These are phyloP conservation scores for Trametes sanguinea DNA, from an alignment of 768 basidiomycete species.

Conservation along the genomic window DNA sequence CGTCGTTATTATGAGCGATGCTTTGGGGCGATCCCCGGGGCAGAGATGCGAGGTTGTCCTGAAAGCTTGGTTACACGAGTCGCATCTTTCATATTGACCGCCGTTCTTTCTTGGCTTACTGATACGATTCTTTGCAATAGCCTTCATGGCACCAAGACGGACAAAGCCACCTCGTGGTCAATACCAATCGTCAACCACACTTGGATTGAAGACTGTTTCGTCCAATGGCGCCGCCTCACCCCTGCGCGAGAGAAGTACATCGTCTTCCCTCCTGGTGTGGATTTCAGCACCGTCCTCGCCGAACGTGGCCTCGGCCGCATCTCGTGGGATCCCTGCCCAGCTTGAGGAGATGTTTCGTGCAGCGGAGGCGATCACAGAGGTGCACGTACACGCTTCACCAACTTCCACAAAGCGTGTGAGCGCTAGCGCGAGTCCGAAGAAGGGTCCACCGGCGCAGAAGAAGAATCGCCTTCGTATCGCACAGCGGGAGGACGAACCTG, in stretches of 20 bases:
- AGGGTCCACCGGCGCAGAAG: background rate
- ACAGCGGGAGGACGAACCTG: constrained; percentile 16
- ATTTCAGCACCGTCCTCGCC: constrained; percentile 53
- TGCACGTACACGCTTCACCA: background rate
- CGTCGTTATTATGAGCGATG: background rate
- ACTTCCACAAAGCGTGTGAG: constrained; percentile 11
- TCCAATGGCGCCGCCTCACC: constrained; percentile 73
- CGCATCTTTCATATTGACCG: too few relatives aligned
- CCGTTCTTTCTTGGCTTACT: too few relatives aligned
- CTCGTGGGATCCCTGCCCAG: constrained; percentile 31
- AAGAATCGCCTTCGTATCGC: background rate
- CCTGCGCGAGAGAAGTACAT: constrained; percentile 69
- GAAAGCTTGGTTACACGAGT: too few relatives aligned
- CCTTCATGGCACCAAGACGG: constrained; percentile 52
- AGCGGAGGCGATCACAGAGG: constrained; percentile 25
- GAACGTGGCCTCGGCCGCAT: constrained; percentile 31
- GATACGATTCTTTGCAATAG: constrained; percentile 16
- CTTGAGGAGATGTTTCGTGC: constrained; percentile 35
- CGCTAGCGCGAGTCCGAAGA: constrained; percentile 14
- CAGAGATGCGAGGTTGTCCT: too few relatives aligned
- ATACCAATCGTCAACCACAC: constrained; percentile 87
- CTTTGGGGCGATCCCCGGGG: too few relatives aligned
- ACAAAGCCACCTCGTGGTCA: constrained; percentile 75
- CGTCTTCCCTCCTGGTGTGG: constrained; percentile 64
- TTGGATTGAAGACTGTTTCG: constrained; percentile 91